Evolutionary conservation across 1,139 yeast genomes (phyloP).

Genomic region (Kodamaea sp.): DNA sequence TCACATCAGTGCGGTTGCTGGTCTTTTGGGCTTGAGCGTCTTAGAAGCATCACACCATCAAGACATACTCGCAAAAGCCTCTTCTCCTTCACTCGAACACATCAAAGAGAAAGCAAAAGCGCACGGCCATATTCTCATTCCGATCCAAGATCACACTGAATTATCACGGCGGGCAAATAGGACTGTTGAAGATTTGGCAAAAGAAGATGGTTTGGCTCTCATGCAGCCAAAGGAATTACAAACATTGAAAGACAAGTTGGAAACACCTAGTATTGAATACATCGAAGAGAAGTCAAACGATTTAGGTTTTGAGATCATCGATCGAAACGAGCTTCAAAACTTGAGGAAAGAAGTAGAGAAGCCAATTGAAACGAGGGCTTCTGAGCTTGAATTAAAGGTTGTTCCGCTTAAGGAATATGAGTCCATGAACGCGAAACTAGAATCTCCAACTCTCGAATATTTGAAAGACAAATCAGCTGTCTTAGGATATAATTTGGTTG

Average conservation of each 20-base stretch:
- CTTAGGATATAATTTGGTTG: conserved; percentile 5
- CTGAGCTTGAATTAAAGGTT: conserved; percentile 20
- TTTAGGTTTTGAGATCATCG: conserved; percentile 12
- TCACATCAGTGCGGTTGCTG: conserved; percentile 35
- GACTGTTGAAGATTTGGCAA: conserved; percentile 14
- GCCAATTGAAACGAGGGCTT: conserved; percentile 15
- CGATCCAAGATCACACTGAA: conserved; percentile 22
- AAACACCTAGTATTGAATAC: conserved; percentile 23
- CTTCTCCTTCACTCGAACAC: conserved; percentile 27
- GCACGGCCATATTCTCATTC: conserved; percentile 29
- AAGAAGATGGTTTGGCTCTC: conserved; percentile 8
- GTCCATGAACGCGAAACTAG: conserved; percentile 27
- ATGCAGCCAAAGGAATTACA: conserved; percentile 13
- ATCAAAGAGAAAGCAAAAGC: conserved; percentile 27
- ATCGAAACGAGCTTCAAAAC: conserved; percentile 27
- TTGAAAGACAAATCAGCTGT: conserved; percentile 25
- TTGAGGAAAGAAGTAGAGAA: conserved; percentile 9
- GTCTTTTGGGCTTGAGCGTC: conserved; percentile 17
- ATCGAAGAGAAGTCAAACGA: conserved; percentile 18
- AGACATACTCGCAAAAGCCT: conserved; percentile 13
- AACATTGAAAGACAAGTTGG: conserved; percentile 13
- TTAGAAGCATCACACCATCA: conserved; percentile 12
- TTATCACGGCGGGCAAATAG: conserved; percentile 16
- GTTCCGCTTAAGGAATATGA: conserved; percentile 27
- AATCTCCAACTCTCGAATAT: conserved; percentile 31